phyloP scores from a whole-genome alignment of 2,329 filamentous ascomycete species.

The Pestalotiopsis sp. region DNA sequence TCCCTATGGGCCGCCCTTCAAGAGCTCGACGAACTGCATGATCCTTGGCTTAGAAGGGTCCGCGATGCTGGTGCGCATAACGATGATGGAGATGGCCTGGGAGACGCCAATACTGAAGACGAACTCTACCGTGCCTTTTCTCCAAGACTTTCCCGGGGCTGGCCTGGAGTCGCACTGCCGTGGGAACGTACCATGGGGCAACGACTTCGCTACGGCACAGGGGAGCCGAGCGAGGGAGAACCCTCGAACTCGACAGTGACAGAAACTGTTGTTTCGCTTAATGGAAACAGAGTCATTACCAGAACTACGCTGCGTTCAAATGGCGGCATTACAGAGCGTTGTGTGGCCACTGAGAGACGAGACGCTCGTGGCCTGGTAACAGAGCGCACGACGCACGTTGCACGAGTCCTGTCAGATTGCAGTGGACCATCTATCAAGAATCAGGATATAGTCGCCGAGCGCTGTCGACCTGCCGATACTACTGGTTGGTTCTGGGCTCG shows the following conservation, averaged over 20 bases:
- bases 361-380: conserved; percentile 8
- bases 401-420: background rate
- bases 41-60: background rate
- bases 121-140: conserved; percentile 20
- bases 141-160: conserved; percentile 15
- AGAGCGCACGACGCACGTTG: background rate
- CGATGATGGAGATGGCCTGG: background rate
- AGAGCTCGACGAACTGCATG: background rate
- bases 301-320: conserved; percentile 4
- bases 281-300: conserved; percentile 26
- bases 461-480: background rate
- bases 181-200: background rate
- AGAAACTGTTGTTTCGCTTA: conserved; percentile 19
- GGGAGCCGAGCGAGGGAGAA: background rate
- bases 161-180: background rate
- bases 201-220: background rate
- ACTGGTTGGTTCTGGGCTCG: conserved; percentile 20
- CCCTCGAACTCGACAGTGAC: conserved; percentile 7
- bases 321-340: background rate
- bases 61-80: background rate
- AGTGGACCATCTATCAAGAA: background rate
- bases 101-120: conserved; percentile 11
- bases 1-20: background rate
- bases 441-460: conserved; percentile 5
- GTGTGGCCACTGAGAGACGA: conserved; percentile 2